Base-by-base conservation (phyloP, 1,139 yeast genomes). In the Blastobotrys persicus region DNA sequence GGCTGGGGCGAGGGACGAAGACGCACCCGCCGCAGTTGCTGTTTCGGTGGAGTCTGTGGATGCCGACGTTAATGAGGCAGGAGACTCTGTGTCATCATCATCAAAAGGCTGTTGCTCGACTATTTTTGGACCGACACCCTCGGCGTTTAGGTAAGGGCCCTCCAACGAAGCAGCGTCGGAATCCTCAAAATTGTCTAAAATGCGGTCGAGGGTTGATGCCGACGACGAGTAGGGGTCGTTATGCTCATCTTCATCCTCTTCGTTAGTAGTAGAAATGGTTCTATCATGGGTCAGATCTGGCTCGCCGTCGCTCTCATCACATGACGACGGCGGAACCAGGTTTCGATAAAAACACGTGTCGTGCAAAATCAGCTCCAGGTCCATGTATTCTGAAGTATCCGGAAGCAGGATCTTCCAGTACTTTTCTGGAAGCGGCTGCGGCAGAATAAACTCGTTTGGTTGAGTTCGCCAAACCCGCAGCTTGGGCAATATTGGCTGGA, bases 341-440 rank as follows among this genome's bases (percentile, higher is more conserved):
- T 55, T 49, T 12, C 49, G 42, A 47, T 57, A 59, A 16, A 37
- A 45, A 45, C 63, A 59, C 14, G 57, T 48, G 11, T 50, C 56
- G 6, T 50, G 45, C 31, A 59, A 50, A 12, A 59, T 61, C 4
- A 42, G 37, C 39, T 58, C 61, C 48, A 59, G 39, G 14, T 46
- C 50, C 23, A 55, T 20, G 5, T 41, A 42, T 12, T 48, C 55
- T 37, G 20, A 17, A 16, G 41, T 41, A 11, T 33, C 46, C 19
- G 39, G n/a, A 19, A 84, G 62, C 31, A 73, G 73, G 2, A 85
- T 75, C 51, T 80, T 76, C 91, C 91, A 85, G 64, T 81, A 85
- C 56, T 89, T 69, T 51, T 82, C 84, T 0, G 91, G 91, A 55
- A 83, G 83, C 7, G 80, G 79, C 55, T 85, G 72, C 1, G 89